phyloP scores from a whole-genome alignment of 2,329 filamentous ascomycete species.

The Curvularia sp. region DNA sequence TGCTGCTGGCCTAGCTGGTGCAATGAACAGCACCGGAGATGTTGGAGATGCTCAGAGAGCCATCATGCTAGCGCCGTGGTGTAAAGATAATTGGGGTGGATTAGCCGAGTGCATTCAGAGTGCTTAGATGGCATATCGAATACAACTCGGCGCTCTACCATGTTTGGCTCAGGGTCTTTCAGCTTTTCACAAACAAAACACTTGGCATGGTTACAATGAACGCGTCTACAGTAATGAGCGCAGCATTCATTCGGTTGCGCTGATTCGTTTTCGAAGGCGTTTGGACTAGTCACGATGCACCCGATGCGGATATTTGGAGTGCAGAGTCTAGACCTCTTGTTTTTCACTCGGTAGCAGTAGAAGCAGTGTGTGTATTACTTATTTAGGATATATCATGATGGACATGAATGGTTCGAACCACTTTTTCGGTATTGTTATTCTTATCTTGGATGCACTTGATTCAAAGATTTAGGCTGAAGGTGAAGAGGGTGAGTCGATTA shows the following conservation, averaged over 20 bases:
- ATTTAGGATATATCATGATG: neutral
- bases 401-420: neutral
- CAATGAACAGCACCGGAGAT: slow-evolving; percentile 76
- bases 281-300: neutral
- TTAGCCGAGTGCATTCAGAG: slow-evolving; percentile 11
- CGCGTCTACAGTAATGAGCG: neutral
- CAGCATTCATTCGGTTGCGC: neutral
- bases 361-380: neutral
- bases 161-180: neutral
- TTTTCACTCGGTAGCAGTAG: neutral
- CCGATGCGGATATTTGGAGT: neutral
- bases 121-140: slow-evolving; percentile 1
- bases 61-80: slow-evolving; percentile 84
- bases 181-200: neutral
- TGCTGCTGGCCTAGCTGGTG: slow-evolving; percentile 72
- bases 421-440: neutral
- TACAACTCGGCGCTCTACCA: neutral
- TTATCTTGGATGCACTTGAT: neutral
- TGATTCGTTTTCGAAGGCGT: neutral
- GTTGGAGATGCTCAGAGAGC: slow-evolving; percentile 78
- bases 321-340: neutral
- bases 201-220: neutral
- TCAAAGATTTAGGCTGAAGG: neutral
- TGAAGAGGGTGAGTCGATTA: neutral
- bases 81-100: slow-evolving; percentile 67